Evolutionary conservation across 257 asterid species (phyloP).

Genomic region (Buddleja alternifolia): DNA sequence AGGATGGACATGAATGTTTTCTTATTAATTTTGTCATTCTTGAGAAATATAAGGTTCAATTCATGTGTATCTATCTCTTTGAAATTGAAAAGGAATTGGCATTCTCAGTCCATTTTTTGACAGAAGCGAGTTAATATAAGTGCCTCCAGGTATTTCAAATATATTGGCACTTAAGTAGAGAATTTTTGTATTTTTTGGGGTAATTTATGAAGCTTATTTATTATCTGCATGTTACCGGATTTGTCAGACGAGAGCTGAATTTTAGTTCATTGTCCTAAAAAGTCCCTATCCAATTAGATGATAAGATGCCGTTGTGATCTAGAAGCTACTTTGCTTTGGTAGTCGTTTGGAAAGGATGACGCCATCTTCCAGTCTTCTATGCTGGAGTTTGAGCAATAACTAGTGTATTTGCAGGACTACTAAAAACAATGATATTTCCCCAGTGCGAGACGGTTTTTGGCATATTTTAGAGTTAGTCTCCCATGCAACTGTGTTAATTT

Average conservation of each 20-base stretch:
- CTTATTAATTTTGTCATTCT: slow-evolving; percentile 39
- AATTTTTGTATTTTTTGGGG: slow-evolving; percentile 3
- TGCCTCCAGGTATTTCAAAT: slow-evolving; percentile 35
- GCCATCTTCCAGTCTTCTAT: neutral
- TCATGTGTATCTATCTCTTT: slow-evolving; percentile 49
- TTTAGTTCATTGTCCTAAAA: too few relatives aligned
- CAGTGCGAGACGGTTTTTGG: too few relatives aligned
- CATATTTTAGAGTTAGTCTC: too few relatives aligned
- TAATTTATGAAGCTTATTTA: slow-evolving; percentile 28
- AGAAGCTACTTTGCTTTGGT: too few relatives aligned
- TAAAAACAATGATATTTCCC: too few relatives aligned
- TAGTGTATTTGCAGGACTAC: too few relatives aligned
- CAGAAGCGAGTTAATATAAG: slow-evolving; percentile 31
- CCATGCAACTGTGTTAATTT: too few relatives aligned
- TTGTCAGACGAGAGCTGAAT: neutral
- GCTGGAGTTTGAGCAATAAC: neutral
- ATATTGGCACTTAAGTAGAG: slow-evolving; percentile 33
- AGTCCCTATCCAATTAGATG: too few relatives aligned
- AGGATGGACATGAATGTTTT: slow-evolving; percentile 45
- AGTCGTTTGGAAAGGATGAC: neutral
- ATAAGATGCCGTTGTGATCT: too few relatives aligned
- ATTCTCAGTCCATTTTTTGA: slow-evolving; percentile 53
- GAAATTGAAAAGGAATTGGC: slow-evolving; percentile 41
- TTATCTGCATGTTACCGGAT: slow-evolving; percentile 18
- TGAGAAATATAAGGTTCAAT: slow-evolving; percentile 42